Base-by-base conservation (phyloP, 257 asterid species). In the Solanum okadae region DNA sequence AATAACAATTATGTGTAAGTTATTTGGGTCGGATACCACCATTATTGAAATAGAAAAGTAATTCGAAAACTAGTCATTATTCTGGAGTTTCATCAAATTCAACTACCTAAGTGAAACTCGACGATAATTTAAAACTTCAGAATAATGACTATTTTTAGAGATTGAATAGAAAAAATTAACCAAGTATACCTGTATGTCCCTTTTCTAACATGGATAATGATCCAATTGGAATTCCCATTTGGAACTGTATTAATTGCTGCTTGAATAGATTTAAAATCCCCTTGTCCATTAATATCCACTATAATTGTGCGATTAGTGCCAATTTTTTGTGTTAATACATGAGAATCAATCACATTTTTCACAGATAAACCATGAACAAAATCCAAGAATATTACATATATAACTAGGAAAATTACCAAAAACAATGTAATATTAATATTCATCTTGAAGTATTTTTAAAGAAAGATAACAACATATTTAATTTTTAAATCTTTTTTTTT, bases 181-280 rank as follows among this genome's bases (percentile, higher is more conserved):
- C 10, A 38, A 38, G 42, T 38, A 35, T 35, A 95, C 99, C 98
- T 96, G 91, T 95, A 96, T 44, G 90, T 87, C 59, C 99, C 99
- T 93, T 93, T 94, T 14, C 67, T 88, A 79, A 96, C 87, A 87
- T 95, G 93, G 87, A 96, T 94, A 85, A 91, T 88, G 76, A 91
- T 42, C 98, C 98, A 96, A 67, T 96, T 52, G 33, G 95, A 88
- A 88, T 96, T 95, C n/a, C 94, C 92, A 61, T 89, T 90, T 6
- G 99, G 98, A 42, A 95, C 93, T 81, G 93, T 89, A 90, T 96
- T 93, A 88, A 95, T 86, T 78, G 99, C 99, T 78, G 93, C 91
- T 84, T 91, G 98, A 63, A 95, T 88, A 27, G 96, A 84, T 85
- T 84, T 89, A 93, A 95, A 96, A 61, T 95, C 92, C 44, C 96